These are phyloP conservation scores for Aspergillus carbonarius DNA, from an alignment of 2,329 filamentous ascomycete genomes.

Conservation along the genomic window DNA sequence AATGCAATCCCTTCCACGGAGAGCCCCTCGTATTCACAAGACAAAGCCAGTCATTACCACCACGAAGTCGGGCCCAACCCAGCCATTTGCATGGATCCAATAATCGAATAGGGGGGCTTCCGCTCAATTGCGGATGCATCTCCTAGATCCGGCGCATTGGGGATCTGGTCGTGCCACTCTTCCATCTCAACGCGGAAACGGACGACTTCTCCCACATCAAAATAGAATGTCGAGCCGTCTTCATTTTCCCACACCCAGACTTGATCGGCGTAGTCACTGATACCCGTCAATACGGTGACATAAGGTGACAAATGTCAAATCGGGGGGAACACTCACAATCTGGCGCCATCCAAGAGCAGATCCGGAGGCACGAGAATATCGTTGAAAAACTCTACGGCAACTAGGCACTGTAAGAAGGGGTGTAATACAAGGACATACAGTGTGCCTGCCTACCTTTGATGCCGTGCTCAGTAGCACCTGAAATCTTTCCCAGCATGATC, in stretches of 20 bases:
- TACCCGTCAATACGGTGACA: slow-evolving; percentile 22
- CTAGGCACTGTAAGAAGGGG: slow-evolving; percentile 40
- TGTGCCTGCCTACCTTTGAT: slow-evolving; percentile 62
- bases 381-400: slow-evolving; percentile 89
- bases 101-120: slow-evolving; percentile 55
- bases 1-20: not conserved
- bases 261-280: slow-evolving; percentile 69
- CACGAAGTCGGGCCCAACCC: slow-evolving; percentile 47
- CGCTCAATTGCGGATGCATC: slow-evolving; percentile 60
- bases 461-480: slow-evolving; percentile 67
- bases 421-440: not conserved
- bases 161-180: slow-evolving; percentile 85
- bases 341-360: slow-evolving; percentile 71
- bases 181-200: slow-evolving; percentile 83
- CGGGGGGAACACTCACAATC: slow-evolving; percentile 60
- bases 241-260: slow-evolving; percentile 82
- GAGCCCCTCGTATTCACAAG: not conserved
- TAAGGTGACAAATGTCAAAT: slow-evolving; percentile 7
- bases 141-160: slow-evolving; percentile 65
- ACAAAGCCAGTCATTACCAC: slow-evolving; percentile 35
- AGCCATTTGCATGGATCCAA: slow-evolving; percentile 48
- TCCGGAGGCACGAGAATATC: slow-evolving; percentile 79
- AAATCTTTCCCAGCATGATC: slow-evolving; percentile 82
- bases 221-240: slow-evolving; percentile 72
- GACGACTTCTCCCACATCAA: slow-evolving; percentile 86